Evolutionary conservation across 768 basidiomycete genomes (phyloP), one percentile per base, ranked within the genome.

Genomic region (Grammothele lineata): DNA sequence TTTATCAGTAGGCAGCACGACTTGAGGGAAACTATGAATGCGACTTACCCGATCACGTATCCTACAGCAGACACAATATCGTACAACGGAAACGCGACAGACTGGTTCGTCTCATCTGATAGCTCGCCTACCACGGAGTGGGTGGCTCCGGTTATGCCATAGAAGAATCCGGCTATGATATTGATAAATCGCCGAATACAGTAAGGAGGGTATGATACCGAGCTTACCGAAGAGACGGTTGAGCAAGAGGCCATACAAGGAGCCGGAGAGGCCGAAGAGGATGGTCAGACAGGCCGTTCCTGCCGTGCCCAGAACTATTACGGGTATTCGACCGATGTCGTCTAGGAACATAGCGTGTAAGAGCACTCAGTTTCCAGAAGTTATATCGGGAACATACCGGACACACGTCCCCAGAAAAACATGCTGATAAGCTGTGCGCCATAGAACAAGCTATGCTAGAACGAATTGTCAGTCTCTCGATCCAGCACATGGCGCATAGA

Each of bases 91-190:
- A 81, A 81, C 2, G 76, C 78, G 23, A 66, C 57, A 0, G 76
- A 73, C 59, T 83, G 77, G 48, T 86, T 85, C 5, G 75, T 76
- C 24, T 73, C 59, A 51, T 87, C 81, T 3, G 80, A 80, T n/a
- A 85, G 68, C 61, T 69, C 67, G 17, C 66, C 60, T 8, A 69
- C 59, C 9, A 69, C 62, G 37, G 64, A 64, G 45, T 65, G 59
- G 11, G 65, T 73, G 18, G 83, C 83, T 23, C 62, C 59, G n/a
- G 61, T 58, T 15, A 57, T 59, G 0, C 60, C 59, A 22, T 34
- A 42, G 40, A 64, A 60, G 17, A 62, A 45, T 11, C 62, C 58
- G 17, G 45, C 62, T 64, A 24, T 2, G 21, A 10, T n/a, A n/a
- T n/a, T n/a, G n/a, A n/a, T n/a, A n/a, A n/a, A n/a, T n/a, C n/a